phyloP scores from a whole-genome alignment of 2,329 filamentous ascomycete species.

The Cladobotryum protrusum region DNA sequence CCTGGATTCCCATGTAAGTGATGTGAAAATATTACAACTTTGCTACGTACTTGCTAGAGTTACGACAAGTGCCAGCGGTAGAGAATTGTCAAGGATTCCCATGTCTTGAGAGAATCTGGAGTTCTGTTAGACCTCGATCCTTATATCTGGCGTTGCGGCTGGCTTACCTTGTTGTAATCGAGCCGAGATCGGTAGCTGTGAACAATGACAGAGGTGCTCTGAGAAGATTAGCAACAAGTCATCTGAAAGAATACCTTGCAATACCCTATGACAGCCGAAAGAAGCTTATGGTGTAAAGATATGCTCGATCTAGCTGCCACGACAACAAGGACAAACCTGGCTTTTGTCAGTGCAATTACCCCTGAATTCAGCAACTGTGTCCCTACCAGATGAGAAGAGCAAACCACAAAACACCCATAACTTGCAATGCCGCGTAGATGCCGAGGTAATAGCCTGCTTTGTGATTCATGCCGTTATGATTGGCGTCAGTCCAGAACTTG shows the following conservation, averaged over 20 bases:
- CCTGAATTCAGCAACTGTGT: too few relatives aligned
- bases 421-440: too few relatives aligned
- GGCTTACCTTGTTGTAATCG: too few relatives aligned
- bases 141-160: too few relatives aligned
- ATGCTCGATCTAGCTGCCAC: slow-evolving; percentile 23
- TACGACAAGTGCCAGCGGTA: slow-evolving; percentile 30
- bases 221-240: slow-evolving; percentile 30
- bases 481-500: slow-evolving; percentile 24
- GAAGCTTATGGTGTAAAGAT: slow-evolving; percentile 18
- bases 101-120: too few relatives aligned
- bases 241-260: too few relatives aligned
- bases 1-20: slow-evolving; percentile 17
- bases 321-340: slow-evolving; percentile 24
- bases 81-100: slow-evolving; percentile 36
- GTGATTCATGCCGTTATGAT: neutral
- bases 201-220: slow-evolving; percentile 27
- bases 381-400: too few relatives aligned
- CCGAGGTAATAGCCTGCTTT: too few relatives aligned
- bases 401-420: too few relatives aligned
- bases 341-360: too few relatives aligned
- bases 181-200: too few relatives aligned
- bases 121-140: too few relatives aligned
- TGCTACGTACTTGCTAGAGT: slow-evolving; percentile 28
- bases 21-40: neutral
- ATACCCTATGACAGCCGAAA: slow-evolving; percentile 15